phyloP scores from a whole-genome alignment of 1,139 yeast species.

The Suhomyces chickasaworum region DNA sequence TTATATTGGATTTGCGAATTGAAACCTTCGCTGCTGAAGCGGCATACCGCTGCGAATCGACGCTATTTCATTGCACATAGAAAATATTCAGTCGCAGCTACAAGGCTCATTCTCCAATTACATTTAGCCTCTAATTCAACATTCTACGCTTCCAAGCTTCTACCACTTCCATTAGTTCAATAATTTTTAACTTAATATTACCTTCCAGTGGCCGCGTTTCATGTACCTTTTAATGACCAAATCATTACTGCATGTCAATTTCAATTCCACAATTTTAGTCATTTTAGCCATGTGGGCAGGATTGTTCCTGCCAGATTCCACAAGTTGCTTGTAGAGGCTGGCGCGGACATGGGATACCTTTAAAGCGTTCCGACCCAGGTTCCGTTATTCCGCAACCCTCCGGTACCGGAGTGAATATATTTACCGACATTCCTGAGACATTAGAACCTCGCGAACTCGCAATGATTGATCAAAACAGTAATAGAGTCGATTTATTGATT shows the following conservation, averaged over 20 bases:
- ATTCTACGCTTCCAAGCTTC: background rate
- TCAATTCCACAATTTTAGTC: background rate
- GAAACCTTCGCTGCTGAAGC: conserved; percentile 8
- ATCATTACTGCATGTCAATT: background rate
- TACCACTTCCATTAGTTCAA: background rate
- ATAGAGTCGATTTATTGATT: background rate
- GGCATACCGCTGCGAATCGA: conserved; percentile 4
- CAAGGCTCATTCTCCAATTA: background rate
- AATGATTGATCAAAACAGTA: background rate
- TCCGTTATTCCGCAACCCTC: background rate
- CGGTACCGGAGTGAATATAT: background rate
- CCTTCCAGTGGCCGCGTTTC: background rate
- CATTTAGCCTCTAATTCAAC: background rate
- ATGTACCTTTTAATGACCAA: background rate
- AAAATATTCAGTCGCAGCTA: background rate
- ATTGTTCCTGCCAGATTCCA: conserved; percentile 1
- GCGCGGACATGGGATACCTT: background rate
- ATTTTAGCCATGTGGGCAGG: conserved; percentile 3
- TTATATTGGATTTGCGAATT: background rate
- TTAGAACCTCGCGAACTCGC: no score
- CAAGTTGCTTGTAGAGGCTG: background rate
- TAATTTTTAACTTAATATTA: no score
- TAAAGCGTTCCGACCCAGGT: background rate
- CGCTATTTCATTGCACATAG: background rate
- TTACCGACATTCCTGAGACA: no score